Evolutionary conservation across 2,329 filamentous ascomycete genomes (phyloP).

Genomic region (Geosmithia morbida): DNA sequence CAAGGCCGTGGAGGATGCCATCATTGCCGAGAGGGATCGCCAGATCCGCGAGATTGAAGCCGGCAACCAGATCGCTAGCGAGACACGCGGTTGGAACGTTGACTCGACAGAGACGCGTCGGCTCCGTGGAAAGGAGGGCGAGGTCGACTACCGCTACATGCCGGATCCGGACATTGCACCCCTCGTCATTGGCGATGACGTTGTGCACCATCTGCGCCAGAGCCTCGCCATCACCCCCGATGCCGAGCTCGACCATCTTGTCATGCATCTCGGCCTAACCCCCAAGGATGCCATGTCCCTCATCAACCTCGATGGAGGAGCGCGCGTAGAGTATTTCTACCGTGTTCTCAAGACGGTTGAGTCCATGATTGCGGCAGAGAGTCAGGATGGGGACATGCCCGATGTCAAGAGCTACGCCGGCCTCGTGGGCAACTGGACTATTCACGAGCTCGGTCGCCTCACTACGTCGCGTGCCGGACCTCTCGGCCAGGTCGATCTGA

Average conservation of each 20-base stretch:
- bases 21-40: constrained; percentile 77
- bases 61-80: constrained; percentile 63
- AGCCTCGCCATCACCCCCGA: constrained; percentile 64
- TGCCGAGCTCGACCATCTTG: constrained; percentile 47
- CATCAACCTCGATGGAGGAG: constrained; percentile 62
- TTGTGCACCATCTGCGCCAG: constrained; percentile 47
- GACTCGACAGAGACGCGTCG: constrained; percentile 69
- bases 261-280: constrained; percentile 51
- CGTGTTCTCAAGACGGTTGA: constrained; percentile 40
- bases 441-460: constrained; percentile 61
- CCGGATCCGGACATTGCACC: constrained; percentile 84
- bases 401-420: constrained; percentile 23
- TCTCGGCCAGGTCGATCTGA: constrained; percentile 15
- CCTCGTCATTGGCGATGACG: constrained; percentile 55
- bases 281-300: constrained; percentile 75
- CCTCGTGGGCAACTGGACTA: constrained; percentile 49
- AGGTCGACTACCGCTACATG: constrained; percentile 98
- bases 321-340: constrained; percentile 70
- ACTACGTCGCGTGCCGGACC: constrained; percentile 32
- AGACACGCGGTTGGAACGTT: constrained; percentile 87
- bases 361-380: constrained; percentile 7
- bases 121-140: constrained; percentile 84
- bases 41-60: constrained; percentile 70
- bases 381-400: constrained; percentile 1
- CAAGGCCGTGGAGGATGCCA: constrained; percentile 88